Base-by-base conservation (phyloP, 371 early-diverging fungal genomes). In the Sporodiniella umbellata region DNA sequence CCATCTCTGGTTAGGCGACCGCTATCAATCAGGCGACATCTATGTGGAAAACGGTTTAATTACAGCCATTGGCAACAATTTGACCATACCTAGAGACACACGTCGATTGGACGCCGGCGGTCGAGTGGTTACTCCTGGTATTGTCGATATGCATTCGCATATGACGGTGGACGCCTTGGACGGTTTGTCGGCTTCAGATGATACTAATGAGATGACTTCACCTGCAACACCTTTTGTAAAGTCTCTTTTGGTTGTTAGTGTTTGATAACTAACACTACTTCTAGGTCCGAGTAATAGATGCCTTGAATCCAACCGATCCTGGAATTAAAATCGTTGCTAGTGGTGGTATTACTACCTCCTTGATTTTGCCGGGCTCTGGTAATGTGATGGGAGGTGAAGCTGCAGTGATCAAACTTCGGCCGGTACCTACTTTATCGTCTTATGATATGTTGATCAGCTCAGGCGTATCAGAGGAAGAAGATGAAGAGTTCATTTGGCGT, bases 301-400 rank as follows among this genome's bases (percentile, higher is more conserved):
- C 78, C 4, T 58, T 83, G 45, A 82, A 79, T 51, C 81, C 86
- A 12, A 75, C 73, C 30, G 90, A 90, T 58, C 72, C 76, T 8
- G 90, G 82, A 0, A 64, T 90, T 45, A 70, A 75, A n/a, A 72
- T 86, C 31, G 79, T 89, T 18, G 60, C 83, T 2, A 83, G 87
- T 21, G 93, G 93, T 42, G 93, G 93, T 37, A 79, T 92, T 39
- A 90, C 93, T 1, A 87, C 91, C 1, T 68, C 82, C 0, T 63
- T 92, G 18, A 77, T 88, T 38, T 66, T 92, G 1, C 93, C 93
- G 21, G 93, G 93, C 3, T 85, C 86, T 26, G 86, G 80, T 14
- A 88, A 87, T 57, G 37, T 86, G 24, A 89, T 90, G 83, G 93
- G 90, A 33, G 91, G 93, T 43, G 89, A 89, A 59, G 91, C 88